Conservation (phyloP, 2,329 filamentous ascomycete species). For the Aureobasidium sp. region DNA sequence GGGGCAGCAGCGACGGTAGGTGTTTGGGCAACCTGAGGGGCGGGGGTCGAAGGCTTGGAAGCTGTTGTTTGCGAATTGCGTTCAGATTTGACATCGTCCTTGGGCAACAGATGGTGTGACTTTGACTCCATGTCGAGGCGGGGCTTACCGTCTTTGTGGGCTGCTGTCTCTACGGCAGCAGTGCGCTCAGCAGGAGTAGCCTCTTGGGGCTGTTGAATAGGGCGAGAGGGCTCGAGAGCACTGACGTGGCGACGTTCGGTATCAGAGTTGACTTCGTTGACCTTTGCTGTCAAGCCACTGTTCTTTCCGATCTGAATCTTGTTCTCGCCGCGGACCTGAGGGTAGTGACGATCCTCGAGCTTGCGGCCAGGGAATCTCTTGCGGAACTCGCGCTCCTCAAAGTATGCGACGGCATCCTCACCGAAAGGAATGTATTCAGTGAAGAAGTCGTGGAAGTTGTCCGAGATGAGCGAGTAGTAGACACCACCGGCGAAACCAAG, state of each 20-base stretch:
- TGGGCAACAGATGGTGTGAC: constrained; percentile 18
- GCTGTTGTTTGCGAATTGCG: constrained; percentile 20
- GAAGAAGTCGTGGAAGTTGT: constrained; percentile 99
- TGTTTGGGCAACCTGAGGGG: constrained; percentile 44
- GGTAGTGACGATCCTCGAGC: constrained; percentile 35
- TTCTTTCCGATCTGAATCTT: constrained; percentile 77
- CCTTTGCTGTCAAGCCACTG: constrained; percentile 76
- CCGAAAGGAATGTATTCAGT: constrained; percentile 93
- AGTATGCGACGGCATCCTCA: constrained; percentile 88
- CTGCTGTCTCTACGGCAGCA: constrained; percentile 23
- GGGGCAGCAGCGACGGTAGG: constrained; percentile 50
- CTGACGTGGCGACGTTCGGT: constrained; percentile 55
- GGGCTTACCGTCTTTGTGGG: constrained; percentile 16
- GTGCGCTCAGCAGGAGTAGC: constrained; percentile 20
- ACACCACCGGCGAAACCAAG: constrained; percentile 81
- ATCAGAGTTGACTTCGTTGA: constrained; percentile 50
- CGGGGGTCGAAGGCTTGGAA: constrained; percentile 33
- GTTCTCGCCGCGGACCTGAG: constrained; percentile 50
- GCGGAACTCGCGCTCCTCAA: constrained; percentile 90
- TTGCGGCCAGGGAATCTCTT: constrained; percentile 64
- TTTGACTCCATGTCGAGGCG: constrained; percentile 24
- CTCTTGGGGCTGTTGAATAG: constrained; percentile 24
- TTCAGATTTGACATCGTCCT: constrained; percentile 23
- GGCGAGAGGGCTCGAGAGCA: constrained; percentile 46
- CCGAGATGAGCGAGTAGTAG: constrained; percentile 86